phyloP scores from a whole-genome alignment of 306 rosid species.

The Trifolium repens region DNA sequence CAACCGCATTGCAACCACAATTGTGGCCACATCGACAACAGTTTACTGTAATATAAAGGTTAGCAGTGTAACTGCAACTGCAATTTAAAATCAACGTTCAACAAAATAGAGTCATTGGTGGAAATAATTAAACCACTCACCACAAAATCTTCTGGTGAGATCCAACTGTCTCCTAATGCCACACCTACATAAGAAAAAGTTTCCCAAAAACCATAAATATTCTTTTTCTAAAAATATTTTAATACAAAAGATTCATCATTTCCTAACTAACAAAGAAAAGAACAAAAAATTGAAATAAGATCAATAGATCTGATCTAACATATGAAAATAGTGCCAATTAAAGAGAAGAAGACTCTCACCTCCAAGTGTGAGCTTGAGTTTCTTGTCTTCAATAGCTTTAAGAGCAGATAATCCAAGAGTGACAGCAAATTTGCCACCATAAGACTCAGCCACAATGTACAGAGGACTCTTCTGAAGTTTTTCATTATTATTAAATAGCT shows the following conservation, averaged over 20 bases:
- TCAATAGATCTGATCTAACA: conserved; percentile 18
- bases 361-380: conserved; percentile 65
- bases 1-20: not conserved
- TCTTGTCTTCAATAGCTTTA: conserved; percentile 59
- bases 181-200: conserved; percentile 63
- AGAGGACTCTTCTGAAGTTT: conserved; percentile 79
- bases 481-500: conserved; percentile 57
- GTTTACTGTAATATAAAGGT: not conserved
- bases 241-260: not conserved
- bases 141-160: conserved; percentile 94
- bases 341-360: conserved; percentile 51
- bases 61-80: not conserved
- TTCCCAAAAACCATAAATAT: conserved; percentile 5
- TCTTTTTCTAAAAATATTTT: not conserved
- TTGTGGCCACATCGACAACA: not conserved
- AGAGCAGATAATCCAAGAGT: conserved; percentile 72
- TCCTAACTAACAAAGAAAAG: conserved; percentile 10
- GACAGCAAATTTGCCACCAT: conserved; percentile 89
- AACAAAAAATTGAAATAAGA: conserved; percentile 10
- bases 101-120: not conserved
- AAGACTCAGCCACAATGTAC: conserved; percentile 84
- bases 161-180: conserved; percentile 93
- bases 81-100: not conserved
- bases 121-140: conserved; percentile 43
- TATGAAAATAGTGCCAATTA: not conserved